phyloP scores from a whole-genome alignment of 257 asterid genomes.

The Perilla frutescens region DNA sequence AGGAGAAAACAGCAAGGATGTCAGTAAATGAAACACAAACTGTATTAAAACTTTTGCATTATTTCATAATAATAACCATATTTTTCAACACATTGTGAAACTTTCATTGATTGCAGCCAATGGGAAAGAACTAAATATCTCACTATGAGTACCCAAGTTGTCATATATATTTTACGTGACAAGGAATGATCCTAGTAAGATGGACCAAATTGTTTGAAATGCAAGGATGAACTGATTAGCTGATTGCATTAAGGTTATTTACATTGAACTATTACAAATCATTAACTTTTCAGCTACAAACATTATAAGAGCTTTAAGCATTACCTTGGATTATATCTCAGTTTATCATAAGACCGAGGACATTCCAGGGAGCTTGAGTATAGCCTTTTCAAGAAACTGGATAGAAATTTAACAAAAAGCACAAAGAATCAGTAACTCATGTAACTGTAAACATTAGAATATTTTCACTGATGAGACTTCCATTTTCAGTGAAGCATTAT shows the following conservation, averaged over 20 bases:
- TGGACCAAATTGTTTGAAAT: conserved; percentile 19
- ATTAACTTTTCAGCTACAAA: conserved; percentile 30
- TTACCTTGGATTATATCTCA: conserved; percentile 90
- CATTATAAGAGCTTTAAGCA: conserved; percentile 18
- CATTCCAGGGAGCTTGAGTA: conserved; percentile 73
- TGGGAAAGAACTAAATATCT: conserved; percentile 21
- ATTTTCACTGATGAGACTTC: conserved; percentile 1
- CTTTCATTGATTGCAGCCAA: conserved; percentile 29
- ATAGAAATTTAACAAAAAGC: conserved; percentile 23
- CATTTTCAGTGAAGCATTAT: conserved; percentile 9
- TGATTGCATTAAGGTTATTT: conserved; percentile 17
- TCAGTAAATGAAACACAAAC: background rate
- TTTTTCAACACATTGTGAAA: background rate
- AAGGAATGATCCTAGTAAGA: conserved; percentile 18
- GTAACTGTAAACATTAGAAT: conserved; percentile 12
- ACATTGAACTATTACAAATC: conserved; percentile 12
- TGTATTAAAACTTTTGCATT: background rate
- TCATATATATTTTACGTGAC: background rate
- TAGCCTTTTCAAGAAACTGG: conserved; percentile 87
- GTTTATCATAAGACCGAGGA: conserved; percentile 94
- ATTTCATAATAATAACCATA: conserved; percentile 24
- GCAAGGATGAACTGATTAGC: conserved; percentile 9
- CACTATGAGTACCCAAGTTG: background rate
- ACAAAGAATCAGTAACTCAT: conserved; percentile 28
- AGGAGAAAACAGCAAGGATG: conserved; percentile 16